Conservation (phyloP, 139 green algal genomes). For the Closterium sp. region DNA sequence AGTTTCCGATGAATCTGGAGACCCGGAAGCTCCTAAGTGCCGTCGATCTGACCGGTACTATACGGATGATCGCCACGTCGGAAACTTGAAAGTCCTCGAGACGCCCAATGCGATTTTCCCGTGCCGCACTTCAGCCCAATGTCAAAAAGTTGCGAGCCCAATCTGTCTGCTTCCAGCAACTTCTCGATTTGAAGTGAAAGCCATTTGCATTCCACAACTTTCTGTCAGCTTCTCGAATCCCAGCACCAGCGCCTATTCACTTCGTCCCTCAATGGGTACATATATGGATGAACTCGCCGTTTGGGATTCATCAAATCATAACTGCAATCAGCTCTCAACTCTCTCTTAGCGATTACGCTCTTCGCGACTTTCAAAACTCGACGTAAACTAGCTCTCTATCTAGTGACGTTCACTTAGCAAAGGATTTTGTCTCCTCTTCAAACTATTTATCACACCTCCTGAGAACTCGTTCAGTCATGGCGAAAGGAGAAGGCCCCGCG, state of each 20-base stretch:
- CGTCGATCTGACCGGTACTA: background rate
- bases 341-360: background rate
- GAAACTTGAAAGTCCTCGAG: background rate
- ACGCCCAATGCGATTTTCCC: background rate
- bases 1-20: background rate
- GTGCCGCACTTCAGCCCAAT: background rate
- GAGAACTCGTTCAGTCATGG: background rate
- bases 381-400: background rate
- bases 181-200: background rate
- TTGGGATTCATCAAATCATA: background rate
- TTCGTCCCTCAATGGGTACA: background rate
- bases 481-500: conserved; percentile 35
- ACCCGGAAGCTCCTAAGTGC: background rate
- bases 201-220: background rate
- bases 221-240: background rate
- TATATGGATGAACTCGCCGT: background rate
- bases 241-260: no score
- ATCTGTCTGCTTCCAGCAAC: background rate
- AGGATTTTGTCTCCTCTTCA: background rate
- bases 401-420: background rate
- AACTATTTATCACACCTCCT: background rate
- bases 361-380: background rate
- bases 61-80: background rate
- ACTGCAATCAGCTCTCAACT: background rate
- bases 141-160: background rate